Base-by-base conservation (phyloP, 1,139 yeast genomes). In the Candida mesenterica region DNA sequence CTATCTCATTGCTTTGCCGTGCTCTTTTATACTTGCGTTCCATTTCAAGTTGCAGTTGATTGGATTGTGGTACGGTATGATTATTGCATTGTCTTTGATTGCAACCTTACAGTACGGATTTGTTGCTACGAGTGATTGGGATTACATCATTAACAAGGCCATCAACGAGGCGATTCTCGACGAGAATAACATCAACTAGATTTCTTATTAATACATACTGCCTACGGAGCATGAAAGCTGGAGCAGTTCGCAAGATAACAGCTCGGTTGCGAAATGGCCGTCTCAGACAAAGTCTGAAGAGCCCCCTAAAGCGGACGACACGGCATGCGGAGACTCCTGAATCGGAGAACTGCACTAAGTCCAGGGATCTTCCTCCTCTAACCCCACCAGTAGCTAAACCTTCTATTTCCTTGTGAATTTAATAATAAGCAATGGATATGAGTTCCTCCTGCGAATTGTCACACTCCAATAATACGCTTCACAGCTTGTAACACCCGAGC, bases 31-130 rank as follows among this genome's bases (percentile, higher is more conserved):
- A 27, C 65, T 74, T 40, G 82, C 81, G 1, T 79, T 81, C 48
- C 50, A 59, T 33, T 62, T 65, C 33, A 41, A 67, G 3, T 46
- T 68, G 50, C 68, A 70, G 39, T 61, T 77, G 42, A 48, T 68
- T 29, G 87, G 87, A 0, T 60, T 81, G 29, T 81, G 87, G 86
- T 47, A 71, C 31, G 86, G 86, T 2, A 70, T 79, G 75, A 67
- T 76, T 27, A 55, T 74, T 36, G 85, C 82, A 2, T 59, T 79
- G 36, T 47, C 68, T 24, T 56, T 75, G 32, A 71, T 76, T 8
- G 61, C 82, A 4, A 31, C 61, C 3, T 52, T 63, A 14, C 82
- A 77, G 50, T 54, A 62, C 15, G 72, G 62, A 46, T 74, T 62
- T 46, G 77, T 77, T 2, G 32, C 59, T 12, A 58, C 59, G 3